Evolutionary conservation across 495 filamentous ascomycete species (phyloP).

Genomic region (Neurospora tetraspora): DNA sequence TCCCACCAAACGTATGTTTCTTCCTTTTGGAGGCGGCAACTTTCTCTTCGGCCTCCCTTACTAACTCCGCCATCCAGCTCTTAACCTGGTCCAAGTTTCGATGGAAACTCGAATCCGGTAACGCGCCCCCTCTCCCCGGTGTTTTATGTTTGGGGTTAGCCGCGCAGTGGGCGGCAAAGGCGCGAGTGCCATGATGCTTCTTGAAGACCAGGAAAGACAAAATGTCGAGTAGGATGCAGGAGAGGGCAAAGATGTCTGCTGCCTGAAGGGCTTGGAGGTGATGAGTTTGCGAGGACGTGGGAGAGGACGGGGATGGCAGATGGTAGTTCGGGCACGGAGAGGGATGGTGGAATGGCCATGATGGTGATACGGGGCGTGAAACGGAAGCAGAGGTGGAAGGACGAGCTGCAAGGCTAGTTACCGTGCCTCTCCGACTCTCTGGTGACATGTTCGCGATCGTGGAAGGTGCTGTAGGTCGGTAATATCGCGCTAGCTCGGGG

Average conservation of each 20-base stretch:
- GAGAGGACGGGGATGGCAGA: neutral
- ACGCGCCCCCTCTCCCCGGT: conserved; percentile 57
- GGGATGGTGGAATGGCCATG: neutral
- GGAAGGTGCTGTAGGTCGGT: neutral
- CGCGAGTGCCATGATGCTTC: conserved; percentile 38
- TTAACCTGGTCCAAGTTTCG: conserved; percentile 67
- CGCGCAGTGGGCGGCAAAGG: conserved; percentile 64
- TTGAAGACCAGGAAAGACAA: conserved; percentile 65
- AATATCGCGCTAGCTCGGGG: conserved; percentile 46
- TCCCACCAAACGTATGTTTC: conserved; percentile 40
- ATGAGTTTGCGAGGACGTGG: conserved; percentile 15
- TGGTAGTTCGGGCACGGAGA: neutral
- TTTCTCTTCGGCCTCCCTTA: conserved; percentile 36
- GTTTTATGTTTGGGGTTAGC: conserved; percentile 46
- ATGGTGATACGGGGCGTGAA: conserved; percentile 3
- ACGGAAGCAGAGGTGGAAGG: conserved; percentile 20
- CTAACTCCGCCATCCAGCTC: conserved; percentile 63
- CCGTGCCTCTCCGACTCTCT: neutral
- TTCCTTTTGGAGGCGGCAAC: conserved; percentile 47
- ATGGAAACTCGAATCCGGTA: conserved; percentile 73
- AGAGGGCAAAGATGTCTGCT: conserved; percentile 70
- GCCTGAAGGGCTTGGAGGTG: conserved; percentile 34
- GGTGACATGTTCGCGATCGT: neutral
- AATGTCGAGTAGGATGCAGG: conserved; percentile 59
- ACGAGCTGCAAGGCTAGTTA: conserved; percentile 13